Base-by-base conservation (phyloP, 1,284 basidiomycete species). In the Quambalaria eucalypti region DNA sequence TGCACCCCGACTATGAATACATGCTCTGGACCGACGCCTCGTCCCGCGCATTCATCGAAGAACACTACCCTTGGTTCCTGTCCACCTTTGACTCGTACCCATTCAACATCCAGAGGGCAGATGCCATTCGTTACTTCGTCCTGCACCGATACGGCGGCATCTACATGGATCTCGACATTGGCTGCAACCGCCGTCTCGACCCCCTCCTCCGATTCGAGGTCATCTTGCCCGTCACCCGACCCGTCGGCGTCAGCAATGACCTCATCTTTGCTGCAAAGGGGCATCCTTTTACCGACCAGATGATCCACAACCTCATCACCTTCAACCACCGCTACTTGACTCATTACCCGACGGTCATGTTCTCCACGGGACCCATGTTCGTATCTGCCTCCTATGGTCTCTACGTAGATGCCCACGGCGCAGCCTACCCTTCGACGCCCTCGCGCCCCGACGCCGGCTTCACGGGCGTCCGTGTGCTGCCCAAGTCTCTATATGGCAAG, bases 261-360 rank as follows among this genome's bases (percentile, higher is more conserved):
- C 83, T 99, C 71, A 95, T 99, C 80, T 88, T 97, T 61, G 81
- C 90, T 23, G 84, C 87, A 72, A 86, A 86, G 71, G 80, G 80
- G 0, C 90, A 93, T 65, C 87, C 89, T 1, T 91, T 98, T 79
- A 83, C 97, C 80, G 85, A 86, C 33, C 88, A 91, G 77, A 87
- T 90, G 50, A 93, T 97, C 66, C 86, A 93, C 78, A 90, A 71
- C 44, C 84, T 97, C 60, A 82, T 85, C 69, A 85, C 85, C n/a
- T 98, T 93, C 76, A 87, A 97, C 78, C 89, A 93, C 77, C 83
- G 84, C 53, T 97, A 89, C 84, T 76, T 95, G 52, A 83, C 90
- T 71, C 92, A 96, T 78, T 98, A 98, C 71, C 93, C 95, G 29
- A 98, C 93, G 31, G 93, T 98, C 79, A 98, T 98, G 93, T 98